Conservation (phyloP, 2,329 filamentous ascomycete genomes). For the Aspergillus cejpii region DNA sequence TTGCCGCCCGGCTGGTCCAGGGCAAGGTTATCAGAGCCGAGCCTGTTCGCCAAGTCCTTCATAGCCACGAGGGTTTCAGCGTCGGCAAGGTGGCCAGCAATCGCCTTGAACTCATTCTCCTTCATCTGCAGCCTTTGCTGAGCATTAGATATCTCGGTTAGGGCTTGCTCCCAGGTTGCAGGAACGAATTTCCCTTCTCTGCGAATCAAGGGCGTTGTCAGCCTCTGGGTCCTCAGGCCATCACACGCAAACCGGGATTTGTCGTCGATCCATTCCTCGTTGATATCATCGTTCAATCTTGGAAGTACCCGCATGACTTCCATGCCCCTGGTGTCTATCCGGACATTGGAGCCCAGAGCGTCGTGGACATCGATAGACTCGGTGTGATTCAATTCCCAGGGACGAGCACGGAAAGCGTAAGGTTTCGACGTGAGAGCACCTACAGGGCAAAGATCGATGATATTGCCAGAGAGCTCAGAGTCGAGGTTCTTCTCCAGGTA, state of each 20-base stretch:
- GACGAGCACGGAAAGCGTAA: constrained; percentile 91
- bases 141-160: constrained; percentile 76
- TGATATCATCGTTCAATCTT: constrained; percentile 92
- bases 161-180: constrained; percentile 89
- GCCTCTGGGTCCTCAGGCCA: constrained; percentile 88
- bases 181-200: constrained; percentile 87
- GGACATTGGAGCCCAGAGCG: constrained; percentile 86
- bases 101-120: constrained; percentile 90
- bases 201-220: constrained; percentile 86
- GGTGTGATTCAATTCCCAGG: constrained; percentile 94
- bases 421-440: constrained; percentile 95
- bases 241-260: constrained; percentile 96
- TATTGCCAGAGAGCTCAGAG: constrained; percentile 90
- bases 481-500: constrained; percentile 93
- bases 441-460: constrained; percentile 96
- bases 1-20: constrained; percentile 82
- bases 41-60: constrained; percentile 94
- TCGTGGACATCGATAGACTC: constrained; percentile 95
- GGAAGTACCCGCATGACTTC: constrained; percentile 95
- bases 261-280: constrained; percentile 99
- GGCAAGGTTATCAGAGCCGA: constrained; percentile 91
- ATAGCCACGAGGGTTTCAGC: constrained; percentile 90
- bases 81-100: constrained; percentile 86
- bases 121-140: constrained; percentile 73
- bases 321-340: constrained; percentile 83